Evolutionary conservation across 169 alveolate species (phyloP), one percentile per base, ranked within the genome.

Genomic region (Eimeria acervulina): DNA sequence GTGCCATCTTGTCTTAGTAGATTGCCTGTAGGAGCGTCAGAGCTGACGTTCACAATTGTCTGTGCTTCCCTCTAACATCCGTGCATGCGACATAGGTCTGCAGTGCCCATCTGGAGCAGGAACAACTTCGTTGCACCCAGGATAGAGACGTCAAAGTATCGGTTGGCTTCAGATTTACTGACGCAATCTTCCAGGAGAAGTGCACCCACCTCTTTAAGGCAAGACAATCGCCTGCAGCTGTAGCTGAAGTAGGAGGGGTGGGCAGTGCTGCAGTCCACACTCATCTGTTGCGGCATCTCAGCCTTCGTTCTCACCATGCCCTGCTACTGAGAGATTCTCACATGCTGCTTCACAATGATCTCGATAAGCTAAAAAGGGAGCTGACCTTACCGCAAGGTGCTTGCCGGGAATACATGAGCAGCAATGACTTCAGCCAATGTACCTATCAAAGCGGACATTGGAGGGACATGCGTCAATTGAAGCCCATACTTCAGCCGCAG

Each of bases 281-380:
- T 19, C 40, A 28, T 15, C 63, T 13, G 80, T 26, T 61, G 93
- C 93, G 66, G 72, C 93, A 38, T 47, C 33, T 61, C 66, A 38
- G 61, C 70, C 81, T 59, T 61, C 78, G 33, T 51, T 61, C 93
- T 26, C 61, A 59, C 93, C 93, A 87, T 52, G 93, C 83, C 83
- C n/a, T 87, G 93, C 83, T 87, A 36, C 83, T 87, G 42, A 55
- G 81, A 55, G 93, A 87, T n/a, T 61, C 63, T 1, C 83, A 40
- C 93, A 12, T 87, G 61, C 93, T 61, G 0, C n/a, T 87, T 36
- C 93, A 87, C 59, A 44, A 5, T 21, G 12, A 36, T 31, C 63
- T 59, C 21, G 66, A 55, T n/a, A 81, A 33, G 81, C 78, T 87
- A 5, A 61, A 87, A 44, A 10, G 33, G 63, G 66, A 83, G 72